phyloP scores from a whole-genome alignment of 441 rosid genomes.

The Eugenia klotzschiana region DNA sequence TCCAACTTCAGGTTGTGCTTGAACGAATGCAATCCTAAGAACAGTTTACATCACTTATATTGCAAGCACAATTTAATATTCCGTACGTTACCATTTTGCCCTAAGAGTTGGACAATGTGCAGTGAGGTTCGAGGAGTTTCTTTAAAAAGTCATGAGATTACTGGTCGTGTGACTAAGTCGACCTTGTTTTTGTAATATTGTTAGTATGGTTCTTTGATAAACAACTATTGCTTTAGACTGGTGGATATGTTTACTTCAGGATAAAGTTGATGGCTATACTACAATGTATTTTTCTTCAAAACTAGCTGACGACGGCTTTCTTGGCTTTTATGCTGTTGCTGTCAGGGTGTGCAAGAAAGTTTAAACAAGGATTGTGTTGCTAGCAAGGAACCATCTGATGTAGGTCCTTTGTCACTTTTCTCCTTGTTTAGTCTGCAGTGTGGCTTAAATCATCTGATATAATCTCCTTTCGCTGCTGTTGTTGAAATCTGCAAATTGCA shows the following conservation, averaged over 20 bases:
- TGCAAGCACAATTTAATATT: neutral
- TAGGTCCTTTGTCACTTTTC: conserved; percentile 11
- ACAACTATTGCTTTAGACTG: neutral
- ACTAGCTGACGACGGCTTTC: neutral
- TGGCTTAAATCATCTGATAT: neutral
- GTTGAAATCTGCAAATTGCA: conserved; percentile 7
- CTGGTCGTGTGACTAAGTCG: neutral
- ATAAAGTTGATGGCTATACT: neutral
- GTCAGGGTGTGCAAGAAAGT: conserved; percentile 59
- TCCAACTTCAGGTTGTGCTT: conserved; percentile 58
- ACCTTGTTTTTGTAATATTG: neutral
- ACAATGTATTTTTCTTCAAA: neutral
- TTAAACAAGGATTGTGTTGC: conserved; percentile 41
- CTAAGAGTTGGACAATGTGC: neutral
- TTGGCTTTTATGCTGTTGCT: neutral
- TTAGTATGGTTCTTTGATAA: neutral
- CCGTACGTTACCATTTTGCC: neutral
- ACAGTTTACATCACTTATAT: neutral
- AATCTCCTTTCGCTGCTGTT: neutral
- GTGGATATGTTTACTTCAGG: neutral
- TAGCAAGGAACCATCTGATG: conserved; percentile 41
- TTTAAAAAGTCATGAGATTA: neutral
- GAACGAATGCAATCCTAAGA: neutral
- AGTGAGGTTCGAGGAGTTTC: neutral
- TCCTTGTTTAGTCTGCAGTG: neutral